Evolutionary conservation across 192 early-diverging fungal species (phyloP).

Genomic region (Lobosporangium transversale): DNA sequence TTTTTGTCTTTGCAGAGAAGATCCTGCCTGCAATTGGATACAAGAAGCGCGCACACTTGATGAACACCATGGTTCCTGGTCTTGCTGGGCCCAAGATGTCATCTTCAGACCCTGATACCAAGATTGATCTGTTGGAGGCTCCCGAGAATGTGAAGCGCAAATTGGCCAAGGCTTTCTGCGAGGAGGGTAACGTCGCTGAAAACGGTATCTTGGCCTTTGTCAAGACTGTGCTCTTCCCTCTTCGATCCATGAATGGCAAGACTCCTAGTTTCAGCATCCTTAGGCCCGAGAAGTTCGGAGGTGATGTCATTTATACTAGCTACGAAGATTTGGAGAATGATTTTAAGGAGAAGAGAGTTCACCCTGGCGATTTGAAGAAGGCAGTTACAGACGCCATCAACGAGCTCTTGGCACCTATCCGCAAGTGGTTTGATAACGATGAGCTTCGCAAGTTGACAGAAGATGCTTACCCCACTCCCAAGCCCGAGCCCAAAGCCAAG

Average conservation of each 20-base stretch:
- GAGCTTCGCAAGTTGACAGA: constrained; percentile 77
- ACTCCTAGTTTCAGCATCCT: constrained; percentile 70
- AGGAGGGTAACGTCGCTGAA: constrained; percentile 90
- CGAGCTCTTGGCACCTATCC: constrained; percentile 87
- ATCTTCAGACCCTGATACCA: constrained; percentile 95
- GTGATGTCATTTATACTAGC: constrained; percentile 77
- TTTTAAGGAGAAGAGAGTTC: constrained; percentile 87
- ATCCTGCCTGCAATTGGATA: constrained; percentile 94
- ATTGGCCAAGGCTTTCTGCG: constrained; percentile 96
- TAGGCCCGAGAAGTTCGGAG: constrained; percentile 93
- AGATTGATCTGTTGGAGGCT: constrained; percentile 95
- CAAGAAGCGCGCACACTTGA: constrained; percentile 96
- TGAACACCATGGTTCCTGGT: constrained; percentile 98
- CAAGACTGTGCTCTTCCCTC: constrained; percentile 91
- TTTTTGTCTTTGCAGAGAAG: constrained; percentile 97
- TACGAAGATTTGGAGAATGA: constrained; percentile 84
- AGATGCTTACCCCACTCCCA: constrained; percentile 85
- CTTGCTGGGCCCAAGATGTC: constrained; percentile 96
- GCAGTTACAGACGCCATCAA: constrained; percentile 87
- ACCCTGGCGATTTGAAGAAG: constrained; percentile 95
- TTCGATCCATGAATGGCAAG: constrained; percentile 71
- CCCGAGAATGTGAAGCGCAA: constrained; percentile 83
- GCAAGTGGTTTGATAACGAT: constrained; percentile 72
- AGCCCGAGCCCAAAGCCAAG: constrained; percentile 59
- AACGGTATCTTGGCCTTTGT: constrained; percentile 95